A percentile compares a stretch with the other conserved stretches of the same genome.
Evolutionary conservation across 805 yeast genomes (phyloP).

Genomic region (Peterozyma xylosa): DNA sequence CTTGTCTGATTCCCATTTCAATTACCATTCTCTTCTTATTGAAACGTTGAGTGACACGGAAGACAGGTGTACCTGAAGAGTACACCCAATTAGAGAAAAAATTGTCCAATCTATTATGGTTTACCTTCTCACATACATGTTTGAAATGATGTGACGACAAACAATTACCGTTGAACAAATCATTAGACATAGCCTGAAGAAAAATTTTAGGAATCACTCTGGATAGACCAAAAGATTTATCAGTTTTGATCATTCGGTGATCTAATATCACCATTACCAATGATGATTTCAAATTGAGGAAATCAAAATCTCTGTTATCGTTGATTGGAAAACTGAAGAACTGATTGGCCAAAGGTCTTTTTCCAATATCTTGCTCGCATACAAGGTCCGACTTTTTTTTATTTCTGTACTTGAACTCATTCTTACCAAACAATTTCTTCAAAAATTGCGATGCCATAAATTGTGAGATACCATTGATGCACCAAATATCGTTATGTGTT

Average conservation of each 20-base stretch:
- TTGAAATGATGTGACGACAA: conserved; percentile 81
- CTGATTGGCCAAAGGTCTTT: conserved; percentile 75
- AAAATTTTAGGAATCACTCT: conserved; percentile 89
- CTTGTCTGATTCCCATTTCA: conserved; percentile 91
- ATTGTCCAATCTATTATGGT: conserved; percentile 70
- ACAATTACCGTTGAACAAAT: conserved; percentile 65
- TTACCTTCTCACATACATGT: conserved; percentile 91
- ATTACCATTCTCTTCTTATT: conserved; percentile 90
- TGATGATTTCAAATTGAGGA: conserved; percentile 77
- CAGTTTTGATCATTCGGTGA: conserved; percentile 92
- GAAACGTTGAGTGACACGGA: conserved; percentile 84
- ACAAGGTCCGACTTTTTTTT: conserved; percentile 58
- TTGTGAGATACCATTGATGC: conserved; percentile 75
- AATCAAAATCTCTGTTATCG: conserved; percentile 50
- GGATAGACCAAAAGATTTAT: conserved; percentile 84
- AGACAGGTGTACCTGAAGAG: conserved; percentile 83
- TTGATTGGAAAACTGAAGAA: conserved; percentile 56
- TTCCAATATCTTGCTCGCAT: conserved; percentile 68
- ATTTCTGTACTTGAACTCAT: conserved; percentile 70
- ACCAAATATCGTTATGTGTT: conserved; percentile 78
- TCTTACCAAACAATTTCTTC: conserved; percentile 68
- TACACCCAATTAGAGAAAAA: conserved; percentile 93
- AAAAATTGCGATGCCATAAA: conserved; percentile 76
- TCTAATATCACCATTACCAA: conserved; percentile 79
- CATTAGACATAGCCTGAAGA: conserved; percentile 94